Base-by-base conservation (phyloP, 345 rosid species). In the Gossypium herbaceum region DNA sequence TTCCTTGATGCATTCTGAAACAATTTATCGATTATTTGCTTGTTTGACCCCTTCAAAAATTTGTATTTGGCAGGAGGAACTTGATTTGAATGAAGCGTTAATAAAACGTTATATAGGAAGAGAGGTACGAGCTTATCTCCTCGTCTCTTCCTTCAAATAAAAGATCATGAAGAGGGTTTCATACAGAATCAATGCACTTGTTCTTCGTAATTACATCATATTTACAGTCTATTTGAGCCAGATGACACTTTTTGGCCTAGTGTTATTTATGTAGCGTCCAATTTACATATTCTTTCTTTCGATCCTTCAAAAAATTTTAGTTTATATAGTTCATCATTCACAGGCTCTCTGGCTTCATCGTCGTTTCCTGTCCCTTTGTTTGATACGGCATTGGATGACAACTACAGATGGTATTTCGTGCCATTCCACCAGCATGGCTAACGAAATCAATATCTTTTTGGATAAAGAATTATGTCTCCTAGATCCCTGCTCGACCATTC, bases 301-400 rank as follows among this genome's bases (percentile, higher is more conserved):
- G 1, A 16, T 9, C 43, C 17, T 55, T 61, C 41, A 34, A 17
- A 29, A 44, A 47, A 10, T 45, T 56, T 48, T 45, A 6, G 13
- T 68, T 41, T 51, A 3, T 68, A 34, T 9, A 52, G 22, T 29
- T 43, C 6, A 20, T 73, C 19, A 66, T 67, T 79, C 52, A 34
- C 90, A 94, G 99, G 97, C 93, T 54, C 79, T 91, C 68, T 95
- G 98, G 98, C 92, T 92, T 71, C 90, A 95, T 76, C 89, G 97
- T 3, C 89, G 97, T 19, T 94, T 88, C 80, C 92, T 94, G 66
- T 86, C 92, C 69, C 79, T 84, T 10, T 81, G 75, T 71, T 88
- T 90, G 89, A 75, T 91, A 45, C 78, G 78, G 80, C 79, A 88
- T 86, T 80, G 89, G 44, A 65, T 73, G 44, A 65, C 74, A 25